Base-by-base conservation (phyloP, 1,284 basidiomycete species). In the Tilletia walkeri region DNA sequence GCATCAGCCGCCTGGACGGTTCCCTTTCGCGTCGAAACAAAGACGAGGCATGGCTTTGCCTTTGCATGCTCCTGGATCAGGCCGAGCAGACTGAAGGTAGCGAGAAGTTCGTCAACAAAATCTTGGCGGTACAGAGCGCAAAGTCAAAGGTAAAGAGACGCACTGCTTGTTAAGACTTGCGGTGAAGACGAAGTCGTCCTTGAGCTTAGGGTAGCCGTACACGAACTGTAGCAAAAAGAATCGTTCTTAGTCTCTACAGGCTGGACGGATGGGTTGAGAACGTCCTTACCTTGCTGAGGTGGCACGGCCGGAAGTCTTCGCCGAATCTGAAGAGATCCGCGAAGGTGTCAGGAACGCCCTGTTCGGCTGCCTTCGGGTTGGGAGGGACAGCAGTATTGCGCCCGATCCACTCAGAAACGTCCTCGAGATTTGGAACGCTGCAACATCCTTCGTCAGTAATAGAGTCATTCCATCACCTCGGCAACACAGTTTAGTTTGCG, bases 321-420 rank as follows among this genome's bases (percentile, higher is more conserved):
- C 74, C 77, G 34, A 81, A 80, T 12, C 71, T 66, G 65, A 78
- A 78, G 9, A 75, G 63, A 47, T 75, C 67, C 24, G 77, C 77
- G 14, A 39, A 18, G 9, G 50, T 41, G 14, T 36, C 50, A 34
- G 24, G 41, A 24, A 47, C 49, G n/a, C 38, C 56, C 34, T 53
- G 56, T 34, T 68, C 38, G 12, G 9, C 18, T 38, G 54, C 41
- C 30, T 47, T 39, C 24, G 54, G 24, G 59, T 56, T 54, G 20
- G 7, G 4, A 12, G 84, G 36, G 9, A 41, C 59, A 12, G 34
- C 18, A 10, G 14, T 18, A 18, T 63, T 63, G 9, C 59, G 82
- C n/a, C 91, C 90, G 66, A 98, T 89, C 95, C 95, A 98, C 63
- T 86, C 84, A 0, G 94, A 94, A 36, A 99, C 89, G 78, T 99